A percentile compares a stretch with the other conserved stretches of the same genome.
These are phyloP conservation scores for Wickerhamiella azymoides DNA, from an alignment of 805 yeast species.

Conservation along the genomic window DNA sequence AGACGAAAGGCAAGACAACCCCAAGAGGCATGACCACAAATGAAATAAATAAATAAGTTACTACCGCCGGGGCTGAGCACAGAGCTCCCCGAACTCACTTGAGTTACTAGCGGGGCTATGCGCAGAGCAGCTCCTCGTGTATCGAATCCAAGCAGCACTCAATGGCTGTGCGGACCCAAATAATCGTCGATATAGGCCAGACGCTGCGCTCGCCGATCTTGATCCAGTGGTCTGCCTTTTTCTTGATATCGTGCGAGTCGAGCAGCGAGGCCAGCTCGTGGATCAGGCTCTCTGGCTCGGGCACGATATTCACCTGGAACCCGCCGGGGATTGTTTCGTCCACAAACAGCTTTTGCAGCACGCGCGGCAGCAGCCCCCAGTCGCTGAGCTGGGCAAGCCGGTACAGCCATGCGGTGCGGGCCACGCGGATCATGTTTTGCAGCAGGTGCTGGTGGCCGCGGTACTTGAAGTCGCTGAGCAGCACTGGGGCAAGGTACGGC, in stretches of 20 bases:
- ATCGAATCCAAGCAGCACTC: conserved; percentile 78
- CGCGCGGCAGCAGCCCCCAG: conserved; percentile 56
- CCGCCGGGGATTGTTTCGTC: conserved; percentile 81
- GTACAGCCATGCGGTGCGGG: conserved; percentile 71
- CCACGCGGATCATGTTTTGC: conserved; percentile 36
- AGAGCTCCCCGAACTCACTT: too few species aligned
- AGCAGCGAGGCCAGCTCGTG: conserved; percentile 61
- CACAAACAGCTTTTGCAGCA: conserved; percentile 60
- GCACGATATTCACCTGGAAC: conserved; percentile 81
- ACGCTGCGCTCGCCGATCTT: conserved; percentile 81
- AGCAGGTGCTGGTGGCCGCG: conserved; percentile 29
- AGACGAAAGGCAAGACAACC: too few species aligned
- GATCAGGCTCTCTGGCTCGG: conserved; percentile 60
- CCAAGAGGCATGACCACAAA: too few species aligned
- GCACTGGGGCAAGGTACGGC: conserved; percentile 83
- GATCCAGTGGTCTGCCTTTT: conserved; percentile 80
- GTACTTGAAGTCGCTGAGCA: conserved; percentile 71
- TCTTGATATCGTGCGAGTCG: conserved; percentile 55
- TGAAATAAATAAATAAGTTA: too few species aligned
- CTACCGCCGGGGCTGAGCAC: too few species aligned
- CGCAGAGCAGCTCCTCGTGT: conserved; percentile 30
- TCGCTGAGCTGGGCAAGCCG: conserved; percentile 68
- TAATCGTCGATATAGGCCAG: conserved; percentile 78
- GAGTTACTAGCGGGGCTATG: too few species aligned
- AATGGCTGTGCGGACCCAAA: conserved; percentile 78